These are phyloP conservation scores for Collybia sp. DNA, from an alignment of 768 basidiomycete species.

Conservation along the genomic window DNA sequence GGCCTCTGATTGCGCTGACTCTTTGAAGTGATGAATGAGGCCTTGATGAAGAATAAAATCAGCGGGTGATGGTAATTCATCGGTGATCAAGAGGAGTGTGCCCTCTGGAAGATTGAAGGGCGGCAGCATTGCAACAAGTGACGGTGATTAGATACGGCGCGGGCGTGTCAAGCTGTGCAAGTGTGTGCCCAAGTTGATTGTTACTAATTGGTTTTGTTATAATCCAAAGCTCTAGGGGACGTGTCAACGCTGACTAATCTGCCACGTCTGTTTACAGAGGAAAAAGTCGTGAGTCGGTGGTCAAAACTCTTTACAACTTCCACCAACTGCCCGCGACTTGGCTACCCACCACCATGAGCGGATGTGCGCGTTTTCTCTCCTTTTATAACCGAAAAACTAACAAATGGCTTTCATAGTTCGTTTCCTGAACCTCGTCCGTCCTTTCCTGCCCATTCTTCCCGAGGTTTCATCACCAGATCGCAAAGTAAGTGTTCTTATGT, in stretches of 20 bases:
- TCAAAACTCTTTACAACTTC: conserved; percentile 7
- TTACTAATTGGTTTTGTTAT: no score
- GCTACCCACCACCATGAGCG: conserved; percentile 60
- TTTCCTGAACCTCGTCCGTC: conserved; percentile 96
- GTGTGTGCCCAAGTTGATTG: no score
- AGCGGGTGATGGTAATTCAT: conserved; percentile 64
- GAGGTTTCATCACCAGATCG: conserved; percentile 98
- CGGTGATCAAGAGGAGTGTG: conserved; percentile 60
- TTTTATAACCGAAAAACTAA: conserved; percentile 4
- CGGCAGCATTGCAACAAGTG: conserved; percentile 33
- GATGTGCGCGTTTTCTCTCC: conserved; percentile 48
- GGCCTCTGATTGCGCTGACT: conserved; percentile 23
- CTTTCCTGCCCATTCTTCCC: conserved; percentile 93
- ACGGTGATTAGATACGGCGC: no score
- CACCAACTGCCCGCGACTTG: conserved; percentile 16
- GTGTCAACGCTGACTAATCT: conserved; percentile 18
- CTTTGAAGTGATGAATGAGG: conserved; percentile 50
- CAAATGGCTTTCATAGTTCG: conserved; percentile 55
- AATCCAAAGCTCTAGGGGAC: not conserved
- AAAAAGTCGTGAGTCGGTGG: conserved; percentile 28
- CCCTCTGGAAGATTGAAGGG: conserved; percentile 49
- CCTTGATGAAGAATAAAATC: conserved; percentile 66
- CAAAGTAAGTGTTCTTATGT: conserved; percentile 52
- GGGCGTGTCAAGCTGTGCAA: no score
- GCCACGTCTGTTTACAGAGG: conserved; percentile 35